phyloP scores from a whole-genome alignment of 257 asterid genomes.

The Nicotiana noctiflora region DNA sequence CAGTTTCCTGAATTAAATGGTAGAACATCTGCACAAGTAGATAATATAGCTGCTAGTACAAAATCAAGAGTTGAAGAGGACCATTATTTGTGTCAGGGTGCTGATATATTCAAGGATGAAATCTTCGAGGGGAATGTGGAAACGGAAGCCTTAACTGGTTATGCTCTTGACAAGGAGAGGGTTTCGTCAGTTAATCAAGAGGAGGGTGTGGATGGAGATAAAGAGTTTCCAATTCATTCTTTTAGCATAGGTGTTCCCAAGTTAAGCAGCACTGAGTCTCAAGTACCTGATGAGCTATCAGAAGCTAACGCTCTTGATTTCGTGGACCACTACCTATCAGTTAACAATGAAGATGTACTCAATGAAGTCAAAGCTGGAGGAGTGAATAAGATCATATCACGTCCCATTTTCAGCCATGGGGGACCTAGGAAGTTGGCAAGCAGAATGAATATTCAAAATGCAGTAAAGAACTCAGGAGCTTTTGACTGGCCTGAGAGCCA shows the following conservation, averaged over 20 bases:
- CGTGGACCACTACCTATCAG: conserved; percentile 58
- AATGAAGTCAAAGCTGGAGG: conserved; percentile 21
- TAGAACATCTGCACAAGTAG: not conserved
- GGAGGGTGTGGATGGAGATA: conserved; percentile 13
- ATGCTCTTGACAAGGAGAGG: conserved; percentile 18
- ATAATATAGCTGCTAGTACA: not conserved
- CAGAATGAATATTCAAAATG: conserved; percentile 29
- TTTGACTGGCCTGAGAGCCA: conserved; percentile 59
- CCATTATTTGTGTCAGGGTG: not conserved
- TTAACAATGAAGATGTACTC: conserved; percentile 25
- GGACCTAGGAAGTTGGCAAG: conserved; percentile 57
- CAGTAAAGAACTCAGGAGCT: conserved; percentile 24
- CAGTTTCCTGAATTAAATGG: not conserved
- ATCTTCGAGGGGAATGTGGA: not conserved
- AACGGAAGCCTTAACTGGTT: conserved; percentile 14
- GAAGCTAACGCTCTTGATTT: conserved; percentile 47
- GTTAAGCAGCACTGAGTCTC: conserved; percentile 28
- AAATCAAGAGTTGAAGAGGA: conserved; percentile 1
- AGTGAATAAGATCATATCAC: conserved; percentile 25
- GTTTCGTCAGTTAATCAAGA: conserved; percentile 16
- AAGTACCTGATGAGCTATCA: conserved; percentile 39
- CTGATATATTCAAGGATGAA: not conserved
- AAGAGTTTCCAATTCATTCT: conserved; percentile 17
- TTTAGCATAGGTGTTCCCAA: conserved; percentile 12
- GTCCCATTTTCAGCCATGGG: conserved; percentile 40